These are phyloP conservation scores for Aspergillus avenaceus DNA, from an alignment of 495 filamentous ascomycete species.

Conservation along the genomic window DNA sequence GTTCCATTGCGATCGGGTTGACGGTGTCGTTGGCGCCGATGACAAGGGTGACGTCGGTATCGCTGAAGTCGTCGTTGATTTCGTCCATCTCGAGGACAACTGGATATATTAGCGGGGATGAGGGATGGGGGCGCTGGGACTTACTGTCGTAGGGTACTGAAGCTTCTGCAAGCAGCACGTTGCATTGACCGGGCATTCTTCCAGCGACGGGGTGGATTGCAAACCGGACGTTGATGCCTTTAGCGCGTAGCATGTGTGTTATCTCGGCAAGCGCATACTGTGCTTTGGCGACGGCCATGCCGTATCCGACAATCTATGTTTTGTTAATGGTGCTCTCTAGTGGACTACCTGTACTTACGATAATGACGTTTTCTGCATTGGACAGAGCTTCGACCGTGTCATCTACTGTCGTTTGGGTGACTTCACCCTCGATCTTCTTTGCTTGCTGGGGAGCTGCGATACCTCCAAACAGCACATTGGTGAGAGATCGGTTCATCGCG, in stretches of 20 bases:
- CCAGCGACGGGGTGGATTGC: slow-evolving; percentile 82
- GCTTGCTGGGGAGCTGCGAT: slow-evolving; percentile 55
- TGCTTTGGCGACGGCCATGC: slow-evolving; percentile 84
- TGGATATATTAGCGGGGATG: slow-evolving; percentile 18
- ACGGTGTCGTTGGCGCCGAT: slow-evolving; percentile 86
- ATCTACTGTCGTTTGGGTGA: slow-evolving; percentile 68
- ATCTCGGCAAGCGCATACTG: slow-evolving; percentile 83
- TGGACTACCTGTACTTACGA: slow-evolving; percentile 30
- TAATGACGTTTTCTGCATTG: slow-evolving; percentile 72
- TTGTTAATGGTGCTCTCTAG: neutral
- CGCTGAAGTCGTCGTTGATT: slow-evolving; percentile 81
- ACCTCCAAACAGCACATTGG: slow-evolving; percentile 79
- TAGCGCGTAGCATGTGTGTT: slow-evolving; percentile 60
- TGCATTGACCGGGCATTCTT: slow-evolving; percentile 83
- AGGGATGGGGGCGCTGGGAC: slow-evolving; percentile 3
- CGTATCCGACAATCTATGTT: slow-evolving; percentile 63
- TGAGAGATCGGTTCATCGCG: slow-evolving; percentile 77
- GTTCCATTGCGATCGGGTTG: slow-evolving; percentile 77
- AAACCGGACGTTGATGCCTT: slow-evolving; percentile 74
- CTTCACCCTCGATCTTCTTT: slow-evolving; percentile 66
- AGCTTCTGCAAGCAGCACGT: slow-evolving; percentile 77
- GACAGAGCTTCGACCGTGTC: slow-evolving; percentile 67
- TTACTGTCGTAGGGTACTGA: slow-evolving; percentile 74
- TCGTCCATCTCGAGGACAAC: slow-evolving; percentile 85
- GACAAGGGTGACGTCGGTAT: slow-evolving; percentile 79